Conservation (phyloP, 768 basidiomycete species). For the Boletellus emodensis region DNA sequence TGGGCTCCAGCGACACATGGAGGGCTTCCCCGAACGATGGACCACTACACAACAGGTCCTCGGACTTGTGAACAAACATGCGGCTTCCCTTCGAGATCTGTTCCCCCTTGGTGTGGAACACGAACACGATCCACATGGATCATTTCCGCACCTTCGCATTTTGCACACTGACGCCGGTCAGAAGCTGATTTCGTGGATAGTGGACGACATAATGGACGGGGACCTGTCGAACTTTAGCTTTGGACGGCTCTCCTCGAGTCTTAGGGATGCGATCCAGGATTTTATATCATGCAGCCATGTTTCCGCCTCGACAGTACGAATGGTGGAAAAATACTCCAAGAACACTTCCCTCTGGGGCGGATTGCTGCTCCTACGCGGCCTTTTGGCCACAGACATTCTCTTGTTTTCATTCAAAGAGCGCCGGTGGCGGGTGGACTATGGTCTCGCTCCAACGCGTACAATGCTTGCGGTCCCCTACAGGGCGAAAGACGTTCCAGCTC, state of each 20-base stretch:
- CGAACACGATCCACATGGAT: constrained; percentile 2
- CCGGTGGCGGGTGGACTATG: constrained; percentile 30
- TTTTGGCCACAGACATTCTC: constrained; percentile 23
- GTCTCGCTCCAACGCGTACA: constrained; percentile 6
- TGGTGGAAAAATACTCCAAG: neutral
- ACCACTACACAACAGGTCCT: constrained; percentile 37
- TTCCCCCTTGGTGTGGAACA: constrained; percentile 11
- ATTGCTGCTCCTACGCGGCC: constrained; percentile 23
- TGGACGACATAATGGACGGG: constrained; percentile 10
- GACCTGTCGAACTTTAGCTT: constrained; percentile 7
- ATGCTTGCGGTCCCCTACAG: constrained; percentile 28
- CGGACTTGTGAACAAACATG: constrained; percentile 19
- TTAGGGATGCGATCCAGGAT: neutral
- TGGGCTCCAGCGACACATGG: constrained; percentile 35
- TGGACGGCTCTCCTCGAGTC: neutral
- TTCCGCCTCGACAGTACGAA: neutral
- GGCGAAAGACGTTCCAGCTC: constrained; percentile 26
- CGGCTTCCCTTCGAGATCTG: neutral
- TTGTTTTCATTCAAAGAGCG: constrained; percentile 20
- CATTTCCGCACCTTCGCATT: constrained; percentile 13
- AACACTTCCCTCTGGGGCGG: constrained; percentile 6
- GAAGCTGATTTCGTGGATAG: constrained; percentile 5
- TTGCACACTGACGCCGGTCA: constrained; percentile 7
- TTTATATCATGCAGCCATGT: constrained; percentile 7
- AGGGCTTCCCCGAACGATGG: constrained; percentile 45